Evolutionary conservation across 2,329 filamentous ascomycete genomes (phyloP).

Genomic region (Thelonectria blattea): DNA sequence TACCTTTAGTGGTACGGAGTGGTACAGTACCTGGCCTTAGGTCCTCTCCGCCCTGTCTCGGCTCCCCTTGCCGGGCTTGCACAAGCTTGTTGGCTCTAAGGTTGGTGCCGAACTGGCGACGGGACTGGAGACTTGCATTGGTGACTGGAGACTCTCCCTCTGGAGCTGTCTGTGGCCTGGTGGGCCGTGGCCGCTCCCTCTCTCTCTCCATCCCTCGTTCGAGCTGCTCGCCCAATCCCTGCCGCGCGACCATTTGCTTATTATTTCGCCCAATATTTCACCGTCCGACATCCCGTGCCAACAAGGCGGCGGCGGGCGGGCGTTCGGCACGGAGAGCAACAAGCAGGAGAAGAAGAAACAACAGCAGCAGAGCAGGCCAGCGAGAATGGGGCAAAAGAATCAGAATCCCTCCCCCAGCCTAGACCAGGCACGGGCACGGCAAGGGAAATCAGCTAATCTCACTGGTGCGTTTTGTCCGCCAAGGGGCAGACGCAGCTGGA

Average conservation of each 20-base stretch:
- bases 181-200: too few species aligned
- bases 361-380: neutral
- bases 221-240: too few species aligned
- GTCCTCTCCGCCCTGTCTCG: too few species aligned
- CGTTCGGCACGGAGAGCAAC: too few species aligned
- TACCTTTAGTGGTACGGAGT: too few species aligned
- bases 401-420: neutral
- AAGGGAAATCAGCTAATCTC: neutral
- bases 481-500: slow-evolving; percentile 1
- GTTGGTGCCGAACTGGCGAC: neutral
- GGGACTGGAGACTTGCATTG: neutral
- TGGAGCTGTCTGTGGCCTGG: too few species aligned
- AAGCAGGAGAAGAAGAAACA: too few species aligned
- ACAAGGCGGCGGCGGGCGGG: too few species aligned
- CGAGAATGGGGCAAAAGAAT: neutral
- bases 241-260: too few species aligned
- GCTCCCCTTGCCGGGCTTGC: slow-evolving; percentile 4
- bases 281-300: too few species aligned
- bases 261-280: too few species aligned
- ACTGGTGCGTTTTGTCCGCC: neutral
- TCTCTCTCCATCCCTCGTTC: too few species aligned
- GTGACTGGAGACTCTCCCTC: neutral
- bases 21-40: slow-evolving; percentile 7
- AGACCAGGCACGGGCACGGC: neutral
- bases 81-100: slow-evolving; percentile 10